A percentile compares a stretch with the other conserved stretches of the same genome.
These are phyloP conservation scores for Alternaria alternata DNA, from an alignment of 2,329 filamentous ascomycete species.

Conservation along the genomic window DNA sequence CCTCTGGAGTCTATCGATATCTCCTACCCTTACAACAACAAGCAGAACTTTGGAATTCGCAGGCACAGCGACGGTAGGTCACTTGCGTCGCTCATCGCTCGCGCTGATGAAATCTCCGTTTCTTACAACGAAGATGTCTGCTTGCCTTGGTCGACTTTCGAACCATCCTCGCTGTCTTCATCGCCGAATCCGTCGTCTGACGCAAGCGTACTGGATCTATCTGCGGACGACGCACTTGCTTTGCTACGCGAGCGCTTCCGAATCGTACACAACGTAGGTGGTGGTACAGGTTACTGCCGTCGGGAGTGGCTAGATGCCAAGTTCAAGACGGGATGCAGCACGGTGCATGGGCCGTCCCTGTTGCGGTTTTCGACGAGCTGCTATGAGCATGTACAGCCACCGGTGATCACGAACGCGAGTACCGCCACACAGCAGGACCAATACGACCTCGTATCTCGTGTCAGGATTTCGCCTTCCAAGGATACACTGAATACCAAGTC, in stretches of 20 bases:
- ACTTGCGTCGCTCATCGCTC: constrained; percentile 2
- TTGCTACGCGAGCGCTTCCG: background rate
- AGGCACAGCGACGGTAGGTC: background rate
- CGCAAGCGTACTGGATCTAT: background rate
- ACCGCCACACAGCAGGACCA: background rate
- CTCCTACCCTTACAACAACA: background rate
- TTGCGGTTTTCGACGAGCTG: background rate
- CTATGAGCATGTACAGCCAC: background rate
- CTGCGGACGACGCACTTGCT: background rate
- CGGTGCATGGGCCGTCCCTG: background rate
- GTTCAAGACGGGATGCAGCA: background rate
- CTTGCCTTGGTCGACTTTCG: background rate
- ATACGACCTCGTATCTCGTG: background rate
- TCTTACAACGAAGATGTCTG: background rate
- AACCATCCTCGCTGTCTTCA: background rate
- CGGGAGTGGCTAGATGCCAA: background rate
- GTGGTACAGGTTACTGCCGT: background rate
- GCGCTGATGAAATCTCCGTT: background rate
- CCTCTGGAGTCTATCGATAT: background rate
- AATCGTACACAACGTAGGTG: background rate
- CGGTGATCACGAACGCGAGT: background rate
- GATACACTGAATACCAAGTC: background rate
- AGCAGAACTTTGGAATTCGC: background rate
- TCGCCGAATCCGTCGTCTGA: background rate
- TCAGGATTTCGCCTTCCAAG: background rate